Evolutionary conservation across 1,284 basidiomycete genomes (phyloP).

Genomic region (Tylopilus sp.): DNA sequence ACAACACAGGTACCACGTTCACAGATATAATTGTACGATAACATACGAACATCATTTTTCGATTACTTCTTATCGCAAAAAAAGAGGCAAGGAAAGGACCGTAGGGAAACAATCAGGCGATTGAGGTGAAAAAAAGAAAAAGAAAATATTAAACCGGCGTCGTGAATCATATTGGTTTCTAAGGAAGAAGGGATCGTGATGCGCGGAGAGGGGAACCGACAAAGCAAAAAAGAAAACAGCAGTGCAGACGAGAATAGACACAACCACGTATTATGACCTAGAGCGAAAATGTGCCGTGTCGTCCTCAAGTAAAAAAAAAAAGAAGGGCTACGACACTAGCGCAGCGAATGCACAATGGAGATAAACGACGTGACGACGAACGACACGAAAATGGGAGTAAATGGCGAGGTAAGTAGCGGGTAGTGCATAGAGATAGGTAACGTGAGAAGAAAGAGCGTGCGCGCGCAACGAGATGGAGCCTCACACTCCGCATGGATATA

Average conservation of each 20-base stretch:
- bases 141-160: constrained; percentile 24
- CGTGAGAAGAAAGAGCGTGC: constrained; percentile 6
- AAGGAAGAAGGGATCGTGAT: constrained; percentile 19
- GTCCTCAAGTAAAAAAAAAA: constrained; percentile 24
- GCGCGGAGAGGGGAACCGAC: constrained; percentile 12
- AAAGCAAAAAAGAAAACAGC: constrained; percentile 30
- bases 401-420: constrained; percentile 16
- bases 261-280: constrained; percentile 30
- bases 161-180: not conserved
- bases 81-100: not conserved
- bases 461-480: constrained; percentile 11
- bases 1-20: no score
- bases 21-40: not conserved
- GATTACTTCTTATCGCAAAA: constrained; percentile 9
- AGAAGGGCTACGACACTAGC: constrained; percentile 22
- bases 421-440: constrained; percentile 35
- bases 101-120: constrained; percentile 11
- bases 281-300: constrained; percentile 21
- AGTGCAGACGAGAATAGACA: constrained; percentile 29
- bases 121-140: no score
- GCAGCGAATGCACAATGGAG: constrained; percentile 18
- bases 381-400: constrained; percentile 5
- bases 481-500: constrained; percentile 20
- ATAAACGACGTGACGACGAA: constrained; percentile 6
- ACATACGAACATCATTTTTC: constrained; percentile 7